Percentiles rank a stretch among this genome's conserved stretches.
Conservation (phyloP, 176 grass and related monocot genomes). For the Oryza punctata region DNA sequence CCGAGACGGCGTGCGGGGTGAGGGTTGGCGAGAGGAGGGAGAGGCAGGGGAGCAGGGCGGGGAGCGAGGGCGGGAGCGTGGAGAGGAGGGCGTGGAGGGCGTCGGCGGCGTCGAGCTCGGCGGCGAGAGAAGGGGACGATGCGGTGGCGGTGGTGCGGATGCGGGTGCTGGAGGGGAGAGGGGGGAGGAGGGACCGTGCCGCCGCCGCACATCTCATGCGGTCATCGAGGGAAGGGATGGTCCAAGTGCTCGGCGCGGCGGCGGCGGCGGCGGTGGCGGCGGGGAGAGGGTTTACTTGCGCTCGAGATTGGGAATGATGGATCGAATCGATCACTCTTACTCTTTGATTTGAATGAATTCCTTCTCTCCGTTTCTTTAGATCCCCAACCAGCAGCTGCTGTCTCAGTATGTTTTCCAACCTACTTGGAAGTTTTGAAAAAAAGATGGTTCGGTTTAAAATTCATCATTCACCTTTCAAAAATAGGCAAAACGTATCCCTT, state of each 20-base stretch:
- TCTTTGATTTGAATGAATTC: no score
- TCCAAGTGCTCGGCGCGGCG: neutral
- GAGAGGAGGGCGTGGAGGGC: slow-evolving; percentile 62
- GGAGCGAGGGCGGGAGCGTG: slow-evolving; percentile 49
- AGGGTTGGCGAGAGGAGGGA: slow-evolving; percentile 53
- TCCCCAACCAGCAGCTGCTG: no score
- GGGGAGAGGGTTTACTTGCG: neutral
- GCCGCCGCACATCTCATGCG: slow-evolving; percentile 84
- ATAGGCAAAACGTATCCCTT: no score
- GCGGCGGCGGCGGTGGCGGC: neutral
- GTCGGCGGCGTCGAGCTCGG: slow-evolving; percentile 44
- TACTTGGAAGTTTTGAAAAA: no score
- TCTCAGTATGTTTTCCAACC: no score
- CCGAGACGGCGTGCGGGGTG: slow-evolving; percentile 54
- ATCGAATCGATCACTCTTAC: neutral
- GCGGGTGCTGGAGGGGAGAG: slow-evolving; percentile 23
- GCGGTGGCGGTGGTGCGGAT: slow-evolving; percentile 34
- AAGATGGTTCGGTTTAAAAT: no score
- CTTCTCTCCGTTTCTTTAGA: neutral
- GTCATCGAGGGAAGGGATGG: slow-evolving; percentile 58
- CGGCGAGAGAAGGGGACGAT: slow-evolving; percentile 30
- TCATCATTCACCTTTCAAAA: no score
- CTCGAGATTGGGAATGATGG: neutral
- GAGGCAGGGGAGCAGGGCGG: slow-evolving; percentile 49
- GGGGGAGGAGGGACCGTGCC: slow-evolving; percentile 50